A percentile compares a stretch with the other conserved stretches of the same genome.
phyloP scores from a whole-genome alignment of 2,329 filamentous ascomycete genomes.

The Fusarium sp. region DNA sequence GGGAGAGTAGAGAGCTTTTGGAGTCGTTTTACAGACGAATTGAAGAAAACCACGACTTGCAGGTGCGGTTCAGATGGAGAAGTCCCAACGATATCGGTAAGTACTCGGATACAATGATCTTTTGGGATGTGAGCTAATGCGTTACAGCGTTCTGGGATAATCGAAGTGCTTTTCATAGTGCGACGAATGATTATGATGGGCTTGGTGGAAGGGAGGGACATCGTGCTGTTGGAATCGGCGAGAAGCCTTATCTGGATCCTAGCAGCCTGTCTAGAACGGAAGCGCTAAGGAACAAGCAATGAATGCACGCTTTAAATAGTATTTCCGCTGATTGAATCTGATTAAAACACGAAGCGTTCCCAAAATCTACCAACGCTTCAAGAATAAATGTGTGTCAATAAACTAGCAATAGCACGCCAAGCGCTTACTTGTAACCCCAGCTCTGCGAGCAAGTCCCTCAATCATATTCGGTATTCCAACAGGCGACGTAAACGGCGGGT shows the following conservation, averaged over 20 bases:
- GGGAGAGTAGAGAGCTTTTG: conserved; percentile 57
- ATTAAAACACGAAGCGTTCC: neutral
- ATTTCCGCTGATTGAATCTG: neutral
- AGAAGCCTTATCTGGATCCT: conserved; percentile 65
- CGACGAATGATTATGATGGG: conserved; percentile 67
- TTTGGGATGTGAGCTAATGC: neutral
- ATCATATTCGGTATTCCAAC: conserved; percentile 12
- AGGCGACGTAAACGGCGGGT: neutral
- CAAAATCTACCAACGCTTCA: too few species aligned
- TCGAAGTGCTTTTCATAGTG: conserved; percentile 66
- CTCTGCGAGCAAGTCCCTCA: neutral
- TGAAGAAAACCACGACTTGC: conserved; percentile 61
- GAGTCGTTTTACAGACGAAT: conserved; percentile 56
- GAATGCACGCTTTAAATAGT: neutral
- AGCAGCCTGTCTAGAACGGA: conserved; percentile 57
- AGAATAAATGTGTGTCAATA: too few species aligned
- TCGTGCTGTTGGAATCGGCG: conserved; percentile 65
- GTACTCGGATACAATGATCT: rapidly evolving
- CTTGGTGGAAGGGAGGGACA: conserved; percentile 63
- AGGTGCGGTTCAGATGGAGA: conserved; percentile 59
- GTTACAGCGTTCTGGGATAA: conserved; percentile 69
- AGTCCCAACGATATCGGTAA: conserved; percentile 54
- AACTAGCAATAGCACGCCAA: neutral
- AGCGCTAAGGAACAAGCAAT: neutral
- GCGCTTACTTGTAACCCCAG: neutral